These are phyloP conservation scores for Penicillium sp. DNA, from an alignment of 2,329 filamentous ascomycete species.

Conservation along the genomic window DNA sequence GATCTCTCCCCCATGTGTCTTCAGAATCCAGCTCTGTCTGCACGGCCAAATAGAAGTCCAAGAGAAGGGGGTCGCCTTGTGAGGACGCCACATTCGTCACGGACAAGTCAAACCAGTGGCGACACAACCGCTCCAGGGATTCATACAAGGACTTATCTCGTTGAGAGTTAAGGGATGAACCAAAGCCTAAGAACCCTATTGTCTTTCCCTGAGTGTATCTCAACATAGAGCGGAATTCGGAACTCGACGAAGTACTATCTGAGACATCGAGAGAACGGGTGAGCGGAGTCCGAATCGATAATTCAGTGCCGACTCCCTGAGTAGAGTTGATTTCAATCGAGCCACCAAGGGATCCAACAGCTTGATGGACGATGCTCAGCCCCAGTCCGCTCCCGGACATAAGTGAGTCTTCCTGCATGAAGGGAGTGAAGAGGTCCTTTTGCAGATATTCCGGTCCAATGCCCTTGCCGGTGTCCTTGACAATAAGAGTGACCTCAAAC, in stretches of 20 bases:
- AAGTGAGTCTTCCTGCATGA: constrained; percentile 59
- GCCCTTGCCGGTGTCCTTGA: constrained; percentile 62
- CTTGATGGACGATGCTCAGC: constrained; percentile 15
- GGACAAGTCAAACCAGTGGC: constrained; percentile 21
- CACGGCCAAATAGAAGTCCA: constrained; percentile 24
- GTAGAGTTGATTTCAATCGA: constrained; percentile 12
- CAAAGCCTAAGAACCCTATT: constrained; percentile 24
- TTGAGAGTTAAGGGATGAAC: constrained; percentile 2
- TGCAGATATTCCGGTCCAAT: constrained; percentile 61
- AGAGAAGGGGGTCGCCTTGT: background rate
- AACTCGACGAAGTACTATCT: background rate
- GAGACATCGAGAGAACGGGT: background rate
- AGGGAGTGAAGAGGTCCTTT: constrained; percentile 58
- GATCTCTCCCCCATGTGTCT: background rate
- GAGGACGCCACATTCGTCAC: constrained; percentile 6
- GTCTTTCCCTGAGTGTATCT: constrained; percentile 14
- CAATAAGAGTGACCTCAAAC: constrained; percentile 33
- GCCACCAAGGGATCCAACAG: constrained; percentile 6
- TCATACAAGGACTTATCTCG: constrained; percentile 15
- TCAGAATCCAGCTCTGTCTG: background rate
- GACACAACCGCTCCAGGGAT: constrained; percentile 22
- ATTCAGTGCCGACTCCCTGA: constrained; percentile 4
- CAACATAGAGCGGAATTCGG: constrained; percentile 1
- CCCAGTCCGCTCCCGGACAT: constrained; percentile 61
- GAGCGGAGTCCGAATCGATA: background rate